Evolutionary conservation across 306 rosid species (phyloP), one percentile per base, ranked within the genome.

Genomic region (Acacia crassicarpa): DNA sequence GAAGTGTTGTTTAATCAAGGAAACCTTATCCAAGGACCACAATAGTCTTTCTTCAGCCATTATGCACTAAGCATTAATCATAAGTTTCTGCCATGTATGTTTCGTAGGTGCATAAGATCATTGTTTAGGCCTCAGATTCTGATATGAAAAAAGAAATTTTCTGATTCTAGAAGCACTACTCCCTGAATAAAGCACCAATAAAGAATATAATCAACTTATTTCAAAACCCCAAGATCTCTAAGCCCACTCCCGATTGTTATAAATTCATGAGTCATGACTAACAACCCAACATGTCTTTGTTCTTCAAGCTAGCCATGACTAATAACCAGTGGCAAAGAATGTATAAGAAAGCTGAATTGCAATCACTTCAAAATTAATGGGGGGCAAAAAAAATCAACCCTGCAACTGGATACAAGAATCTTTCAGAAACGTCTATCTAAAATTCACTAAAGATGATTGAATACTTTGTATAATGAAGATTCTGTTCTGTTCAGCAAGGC

Each of bases 221-320:
- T 16, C 56, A 71, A 71, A 71, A 23, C 75, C 58, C 22, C n/a
- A 44, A n/a, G 58, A 71, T 71, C 38, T 8, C 22, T 22, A 30
- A 69, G 74, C 5, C 23, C n/a, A 71, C 12, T 71, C 38, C 22
- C n/a, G 38, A n/a, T 11, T 22, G 53, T 46, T 70, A 38, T 77
- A 14, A n/a, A 58, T 58, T 43, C 33, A 40, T 44, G 58, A 58
- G 44, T 43, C 33, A 40, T 44, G 58, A 38, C 63, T 61, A 59
- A 45, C 17, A 68, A 44, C 23, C 17, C 48, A 59, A 71, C 69
- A 69, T 41, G 35, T 27, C n/a, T 71, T 43, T 40, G 40, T 19
- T 80, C 83, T 41, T 80, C 63, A 80, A 80, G 63, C 48, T 73
- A 9, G 51, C 46, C 78, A 72, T 71, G 23, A 44, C 63, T 22